Evolutionary conservation across 169 alveolate species (phyloP), one percentile per base, ranked within the genome.

Genomic region (Eimeria maxima): DNA sequence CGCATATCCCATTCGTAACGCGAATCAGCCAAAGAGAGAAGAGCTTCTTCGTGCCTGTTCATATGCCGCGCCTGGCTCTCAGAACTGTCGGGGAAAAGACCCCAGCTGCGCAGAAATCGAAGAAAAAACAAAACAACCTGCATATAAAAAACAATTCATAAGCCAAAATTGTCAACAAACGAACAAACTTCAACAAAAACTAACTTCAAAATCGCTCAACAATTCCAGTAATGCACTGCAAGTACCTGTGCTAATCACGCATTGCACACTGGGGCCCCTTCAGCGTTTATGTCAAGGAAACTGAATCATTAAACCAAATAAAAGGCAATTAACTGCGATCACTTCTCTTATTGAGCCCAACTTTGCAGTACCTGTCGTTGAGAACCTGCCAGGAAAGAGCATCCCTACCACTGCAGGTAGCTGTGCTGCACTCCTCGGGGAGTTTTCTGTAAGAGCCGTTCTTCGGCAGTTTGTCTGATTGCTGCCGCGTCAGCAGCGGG

Each of bases 1-100:
- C 87, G 69, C n/a, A 78, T 18, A 33, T 93, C 96, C 96, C 96
- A 93, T 16, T 78, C 88, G 33, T 78, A 93, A 44, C 96, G 96
- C 33, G 73, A 27, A 63, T 93, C 96, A 13, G 86, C 96, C 33
- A 93, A 3, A 45, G 14, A 65, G 27, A 93, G 63, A 22, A 93
- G 91, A 29, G 86, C 91, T 69, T 93, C 96, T 33, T 93, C 94
- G 44, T 69, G 93, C 29, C 87, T 74, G 24, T 80, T 81, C 93
- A 71, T 93, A 33, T 45, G 53, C 14, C 93, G 96, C 45, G 92
- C 86, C 57, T 80, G 94, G 53, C 96, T 93, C 92, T 93, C 96
- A 2, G 96, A 93, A 20, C 92, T 93, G 87, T 93, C 96, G 10
- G 96, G 92, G 2, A 93, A 53, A 33, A 76, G 29, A 20, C 78